Conservation (phyloP, 805 yeast species). For the Candida pseudoglaebosa region DNA sequence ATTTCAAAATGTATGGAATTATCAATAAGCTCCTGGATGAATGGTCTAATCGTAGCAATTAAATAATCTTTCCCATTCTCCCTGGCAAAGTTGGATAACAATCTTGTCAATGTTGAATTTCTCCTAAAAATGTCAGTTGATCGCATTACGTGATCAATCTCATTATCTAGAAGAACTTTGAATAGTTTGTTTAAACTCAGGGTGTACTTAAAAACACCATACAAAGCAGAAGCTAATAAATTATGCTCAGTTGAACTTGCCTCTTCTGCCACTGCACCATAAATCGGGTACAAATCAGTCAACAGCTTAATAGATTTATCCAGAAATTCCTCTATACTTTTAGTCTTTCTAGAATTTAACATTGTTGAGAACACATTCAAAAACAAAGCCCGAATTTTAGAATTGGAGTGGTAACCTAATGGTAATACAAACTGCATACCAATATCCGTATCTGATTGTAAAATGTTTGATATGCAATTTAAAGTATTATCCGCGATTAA, state of each 20-base stretch:
- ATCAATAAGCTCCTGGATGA: slow-evolving; percentile 49
- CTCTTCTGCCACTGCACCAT: slow-evolving; percentile 50
- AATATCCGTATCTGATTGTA: slow-evolving; percentile 70
- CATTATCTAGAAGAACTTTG: slow-evolving; percentile 53
- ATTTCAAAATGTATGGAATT: slow-evolving; percentile 58
- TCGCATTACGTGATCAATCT: slow-evolving; percentile 55
- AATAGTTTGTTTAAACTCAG: slow-evolving; percentile 43
- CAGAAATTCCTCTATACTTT: slow-evolving; percentile 23
- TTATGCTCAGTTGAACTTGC: slow-evolving; percentile 72
- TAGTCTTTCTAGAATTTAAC: slow-evolving; percentile 33
- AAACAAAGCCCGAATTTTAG: slow-evolving; percentile 64
- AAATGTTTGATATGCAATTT: slow-evolving; percentile 60
- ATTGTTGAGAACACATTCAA: slow-evolving; percentile 74
- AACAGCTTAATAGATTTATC: slow-evolving; percentile 22
- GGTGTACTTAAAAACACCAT: slow-evolving; percentile 47
- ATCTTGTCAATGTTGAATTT: slow-evolving; percentile 77
- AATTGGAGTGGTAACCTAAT: slow-evolving; percentile 69
- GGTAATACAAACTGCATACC: slow-evolving; percentile 76
- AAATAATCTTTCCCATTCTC: slow-evolving; percentile 63
- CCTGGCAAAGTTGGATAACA: slow-evolving; percentile 67
- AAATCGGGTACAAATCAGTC: slow-evolving; percentile 30
- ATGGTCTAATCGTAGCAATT: slow-evolving; percentile 47
- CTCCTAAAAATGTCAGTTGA: slow-evolving; percentile 74
- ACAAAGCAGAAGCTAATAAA: slow-evolving; percentile 61
- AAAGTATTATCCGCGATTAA: slow-evolving; percentile 61